These are phyloP conservation scores for Phytophthora kernoviae DNA, from an alignment of 352 stramenopile genomes.

Conservation along the genomic window DNA sequence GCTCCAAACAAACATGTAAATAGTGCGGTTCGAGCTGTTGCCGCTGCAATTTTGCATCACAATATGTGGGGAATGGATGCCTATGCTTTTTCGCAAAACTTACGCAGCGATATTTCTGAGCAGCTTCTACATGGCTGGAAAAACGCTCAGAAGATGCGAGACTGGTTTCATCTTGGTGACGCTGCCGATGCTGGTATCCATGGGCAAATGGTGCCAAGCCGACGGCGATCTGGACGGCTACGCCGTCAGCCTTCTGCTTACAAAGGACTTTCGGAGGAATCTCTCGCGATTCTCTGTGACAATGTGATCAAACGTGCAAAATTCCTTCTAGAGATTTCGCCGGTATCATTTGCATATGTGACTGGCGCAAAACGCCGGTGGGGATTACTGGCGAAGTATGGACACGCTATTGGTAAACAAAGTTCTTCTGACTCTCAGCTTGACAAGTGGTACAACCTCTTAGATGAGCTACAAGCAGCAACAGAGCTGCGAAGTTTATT, in stretches of 20 bases:
- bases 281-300: constrained; percentile 64
- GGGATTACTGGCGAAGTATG: constrained; percentile 76
- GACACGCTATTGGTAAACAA: constrained; percentile 55
- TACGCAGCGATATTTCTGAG: constrained; percentile 65
- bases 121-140: constrained; percentile 78
- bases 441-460: constrained; percentile 81
- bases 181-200: constrained; percentile 62
- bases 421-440: constrained; percentile 54
- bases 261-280: constrained; percentile 75
- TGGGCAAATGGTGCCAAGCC: constrained; percentile 31
- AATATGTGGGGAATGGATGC: constrained; percentile 90
- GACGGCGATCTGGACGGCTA: constrained; percentile 42
- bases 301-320: constrained; percentile 74
- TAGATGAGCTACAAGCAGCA: constrained; percentile 79
- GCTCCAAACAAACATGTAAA: constrained; percentile 48
- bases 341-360: constrained; percentile 78
- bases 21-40: constrained; percentile 65
- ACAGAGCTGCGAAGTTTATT: constrained; percentile 75
- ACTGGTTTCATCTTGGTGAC: constrained; percentile 87
- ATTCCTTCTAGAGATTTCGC: constrained; percentile 77
- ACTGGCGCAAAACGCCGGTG: constrained; percentile 71
- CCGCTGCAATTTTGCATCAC: constrained; percentile 84
- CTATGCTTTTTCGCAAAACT: constrained; percentile 63
- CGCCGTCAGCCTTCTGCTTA: constrained; percentile 79
- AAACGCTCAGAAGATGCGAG: constrained; percentile 87